These are phyloP conservation scores for Aureobasidium zeae DNA, from an alignment of 2,329 filamentous ascomycete species.

Conservation along the genomic window DNA sequence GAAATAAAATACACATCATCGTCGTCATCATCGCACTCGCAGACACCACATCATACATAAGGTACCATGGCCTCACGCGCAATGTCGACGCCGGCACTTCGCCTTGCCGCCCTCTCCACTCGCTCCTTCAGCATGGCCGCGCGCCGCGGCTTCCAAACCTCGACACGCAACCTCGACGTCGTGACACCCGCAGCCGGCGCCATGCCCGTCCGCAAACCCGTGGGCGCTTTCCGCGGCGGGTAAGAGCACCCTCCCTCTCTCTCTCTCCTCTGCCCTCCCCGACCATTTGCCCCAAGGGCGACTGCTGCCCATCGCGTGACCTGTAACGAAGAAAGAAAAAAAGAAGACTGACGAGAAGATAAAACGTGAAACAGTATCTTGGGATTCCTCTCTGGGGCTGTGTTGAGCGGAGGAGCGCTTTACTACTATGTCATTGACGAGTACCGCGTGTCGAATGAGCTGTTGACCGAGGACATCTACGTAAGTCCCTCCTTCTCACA, in stretches of 20 bases:
- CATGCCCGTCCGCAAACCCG: conserved; percentile 53
- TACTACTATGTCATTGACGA: conserved; percentile 92
- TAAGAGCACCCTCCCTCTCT: conserved; percentile 35
- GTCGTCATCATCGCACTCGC: neutral
- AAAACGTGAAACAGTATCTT: conserved; percentile 55
- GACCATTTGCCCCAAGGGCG: neutral
- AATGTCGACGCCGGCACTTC: conserved; percentile 1
- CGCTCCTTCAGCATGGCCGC: conserved; percentile 4
- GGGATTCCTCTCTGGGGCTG: conserved; percentile 80
- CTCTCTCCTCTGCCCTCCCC: neutral
- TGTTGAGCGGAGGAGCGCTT: conserved; percentile 66
- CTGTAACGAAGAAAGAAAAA: too few relatives aligned
- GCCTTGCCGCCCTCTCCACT: neutral
- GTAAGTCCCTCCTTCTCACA: conserved; percentile 61
- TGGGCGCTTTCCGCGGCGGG: conserved; percentile 65
- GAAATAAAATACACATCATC: too few relatives aligned
- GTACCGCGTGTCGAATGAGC: conserved; percentile 86
- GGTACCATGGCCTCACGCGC: conserved; percentile 11
- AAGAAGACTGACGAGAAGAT: neutral
- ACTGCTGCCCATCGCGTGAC: conserved; percentile 5
- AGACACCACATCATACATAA: neutral
- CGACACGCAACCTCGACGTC: conserved; percentile 18
- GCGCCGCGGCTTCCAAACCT: conserved; percentile 35
- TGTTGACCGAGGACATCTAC: conserved; percentile 91
- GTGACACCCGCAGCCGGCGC: conserved; percentile 24